Evolutionary conservation across 495 filamentous ascomycete genomes (phyloP), one percentile per base, ranked within the genome.

Genomic region (Annulohypoxylon moriforme): DNA sequence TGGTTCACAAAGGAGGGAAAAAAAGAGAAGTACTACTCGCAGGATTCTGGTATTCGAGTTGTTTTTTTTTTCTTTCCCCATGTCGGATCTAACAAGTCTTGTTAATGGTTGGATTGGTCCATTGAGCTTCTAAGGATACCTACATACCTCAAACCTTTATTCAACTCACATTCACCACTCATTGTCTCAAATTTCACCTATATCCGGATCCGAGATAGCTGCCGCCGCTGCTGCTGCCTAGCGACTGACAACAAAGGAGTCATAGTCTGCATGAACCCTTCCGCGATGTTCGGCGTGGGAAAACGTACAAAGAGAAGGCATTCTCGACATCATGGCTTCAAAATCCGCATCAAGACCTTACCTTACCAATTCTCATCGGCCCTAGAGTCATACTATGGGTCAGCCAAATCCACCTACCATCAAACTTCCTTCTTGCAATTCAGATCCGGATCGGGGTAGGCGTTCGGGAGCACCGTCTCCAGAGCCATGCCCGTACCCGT

Each of bases 381-480:
- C 46, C 18, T 49, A 24, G 46, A 49, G 46, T 49, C n/a, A 44
- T 18, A 49, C 22, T 49, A 49, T 49, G 38, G 20, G 14, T 14
- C 49, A 57, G 36, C 36, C 38, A 50, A 42, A 33, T 13, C 40
- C 33, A n/a, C 44, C 18, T 16, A 31, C 22, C 34, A 22, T 29
- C 34, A 22, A 29, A 31, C 6, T 24, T 20, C 4, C 46, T 13
- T 3, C 40, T 44, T 44, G 40, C 40, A 18, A 52, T 13, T 29
- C 42, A 20, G 68, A 75, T 25, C 18, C 14, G 18, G 69, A 67
- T 33, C 57, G 66, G 38, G 53, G 40, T 13, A 63, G 70, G 14
- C 63, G 67, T 13, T 75, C 67, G 14, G 27, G 42, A 3, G 73
- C 70, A 3, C 73, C 73, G 16, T 73, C 73, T 10, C 70, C 70